phyloP scores from a whole-genome alignment of 1,139 yeast genomes.

The Pneumocystis jirovecii region DNA sequence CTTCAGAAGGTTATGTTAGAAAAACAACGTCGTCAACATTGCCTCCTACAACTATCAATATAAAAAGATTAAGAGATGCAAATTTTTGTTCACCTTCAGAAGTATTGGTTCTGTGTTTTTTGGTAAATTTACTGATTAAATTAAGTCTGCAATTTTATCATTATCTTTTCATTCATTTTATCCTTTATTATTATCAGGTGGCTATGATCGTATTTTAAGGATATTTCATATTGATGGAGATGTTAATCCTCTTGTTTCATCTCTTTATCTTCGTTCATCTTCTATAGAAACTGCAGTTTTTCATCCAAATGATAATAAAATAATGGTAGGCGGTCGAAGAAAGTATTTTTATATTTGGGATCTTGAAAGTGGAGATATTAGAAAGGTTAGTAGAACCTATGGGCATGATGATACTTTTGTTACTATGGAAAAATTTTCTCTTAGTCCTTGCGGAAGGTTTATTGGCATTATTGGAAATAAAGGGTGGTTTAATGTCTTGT shows the following conservation, averaged over 20 bases:
- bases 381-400: slow-evolving; percentile 74
- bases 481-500: slow-evolving; percentile 80
- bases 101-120: slow-evolving; percentile 1
- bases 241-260: slow-evolving; percentile 61
- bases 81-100: slow-evolving; percentile 52
- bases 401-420: slow-evolving; percentile 78
- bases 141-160: slow-evolving; percentile 57
- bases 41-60: slow-evolving; percentile 57
- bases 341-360: slow-evolving; percentile 89
- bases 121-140: neutral
- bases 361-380: slow-evolving; percentile 55
- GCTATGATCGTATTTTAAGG: slow-evolving; percentile 78
- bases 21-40: slow-evolving; percentile 35
- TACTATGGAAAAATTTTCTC: slow-evolving; percentile 72
- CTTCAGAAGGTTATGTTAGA: slow-evolving; percentile 43
- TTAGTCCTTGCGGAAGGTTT: slow-evolving; percentile 54
- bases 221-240: slow-evolving; percentile 89
- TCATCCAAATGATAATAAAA: slow-evolving; percentile 38
- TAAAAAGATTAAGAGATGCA: slow-evolving; percentile 72
- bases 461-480: slow-evolving; percentile 68
- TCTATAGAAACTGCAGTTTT: slow-evolving; percentile 70
- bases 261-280: slow-evolving; percentile 59
- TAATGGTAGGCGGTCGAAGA: slow-evolving; percentile 84
- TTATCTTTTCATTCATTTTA: slow-evolving; percentile 72
- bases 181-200: slow-evolving; percentile 76